These are phyloP conservation scores for Brassica nigra DNA, from an alignment of 345 rosid species.

Conservation along the genomic window DNA sequence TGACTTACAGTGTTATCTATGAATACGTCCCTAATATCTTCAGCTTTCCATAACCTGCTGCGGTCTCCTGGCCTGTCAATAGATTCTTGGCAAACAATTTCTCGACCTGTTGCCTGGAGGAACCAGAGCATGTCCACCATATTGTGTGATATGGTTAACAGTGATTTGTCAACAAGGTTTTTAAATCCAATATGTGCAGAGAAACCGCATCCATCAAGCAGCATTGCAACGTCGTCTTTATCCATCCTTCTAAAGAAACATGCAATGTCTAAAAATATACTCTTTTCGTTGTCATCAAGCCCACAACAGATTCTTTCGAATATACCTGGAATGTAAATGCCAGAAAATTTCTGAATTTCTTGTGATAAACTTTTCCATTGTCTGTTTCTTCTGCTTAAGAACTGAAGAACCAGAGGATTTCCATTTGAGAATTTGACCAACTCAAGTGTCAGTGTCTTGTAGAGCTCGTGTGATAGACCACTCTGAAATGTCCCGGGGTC, in stretches of 20 bases:
- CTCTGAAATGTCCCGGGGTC: neutral
- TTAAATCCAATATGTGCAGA: constrained; percentile 36
- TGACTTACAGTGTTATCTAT: constrained; percentile 10
- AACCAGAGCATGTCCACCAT: constrained; percentile 28
- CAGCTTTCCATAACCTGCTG: constrained; percentile 28
- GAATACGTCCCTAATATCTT: constrained; percentile 29
- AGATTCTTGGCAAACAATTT: constrained; percentile 38
- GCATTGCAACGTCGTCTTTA: constrained; percentile 26
- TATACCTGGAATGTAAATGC: constrained; percentile 23
- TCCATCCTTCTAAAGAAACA: constrained; percentile 40
- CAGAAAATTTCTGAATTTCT: neutral
- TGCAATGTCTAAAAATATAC: constrained; percentile 45
- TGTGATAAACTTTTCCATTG: neutral
- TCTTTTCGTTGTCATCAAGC: constrained; percentile 38
- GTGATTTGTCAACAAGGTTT: constrained; percentile 43
- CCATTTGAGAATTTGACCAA: constrained; percentile 35
- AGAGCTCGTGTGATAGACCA: neutral
- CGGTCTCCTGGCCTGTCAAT: constrained; percentile 27
- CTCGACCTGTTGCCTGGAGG: constrained; percentile 39
- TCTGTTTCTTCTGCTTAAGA: neutral
- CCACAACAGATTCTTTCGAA: constrained; percentile 39
- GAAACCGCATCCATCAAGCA: constrained; percentile 43
- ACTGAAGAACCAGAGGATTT: constrained; percentile 32
- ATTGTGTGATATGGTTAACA: constrained; percentile 24
- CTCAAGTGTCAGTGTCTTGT: neutral